phyloP scores from a whole-genome alignment of 139 green algal genomes.

The Edaphochlamys debaryana region DNA sequence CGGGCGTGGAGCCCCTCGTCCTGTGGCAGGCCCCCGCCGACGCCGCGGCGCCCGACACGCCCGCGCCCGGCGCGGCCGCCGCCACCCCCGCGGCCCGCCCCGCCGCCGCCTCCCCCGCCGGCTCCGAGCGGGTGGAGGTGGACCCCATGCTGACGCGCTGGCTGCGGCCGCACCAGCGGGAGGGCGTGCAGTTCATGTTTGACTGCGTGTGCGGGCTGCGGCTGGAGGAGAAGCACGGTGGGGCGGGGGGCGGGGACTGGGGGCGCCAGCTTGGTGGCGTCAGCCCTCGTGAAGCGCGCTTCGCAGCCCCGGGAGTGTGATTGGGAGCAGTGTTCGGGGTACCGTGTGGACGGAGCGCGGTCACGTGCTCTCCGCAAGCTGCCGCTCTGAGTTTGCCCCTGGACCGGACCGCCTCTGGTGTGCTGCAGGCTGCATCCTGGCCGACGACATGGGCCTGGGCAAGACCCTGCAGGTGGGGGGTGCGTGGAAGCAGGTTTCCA shows the following conservation, averaged over 20 bases:
- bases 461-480: slow-evolving; percentile 83
- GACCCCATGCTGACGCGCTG: slow-evolving; percentile 90
- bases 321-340: too few species aligned
- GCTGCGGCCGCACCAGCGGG: slow-evolving; percentile 93
- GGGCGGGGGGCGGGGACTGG: background rate
- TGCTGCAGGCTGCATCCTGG: slow-evolving; percentile 92
- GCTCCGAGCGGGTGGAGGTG: slow-evolving; percentile 53
- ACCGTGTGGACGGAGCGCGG: too few species aligned
- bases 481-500: too few species aligned
- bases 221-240: slow-evolving; percentile 40
- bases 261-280: too few species aligned
- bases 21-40: slow-evolving; percentile 75
- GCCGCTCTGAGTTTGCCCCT: too few species aligned
- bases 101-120: background rate
- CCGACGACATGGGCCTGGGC: slow-evolving; percentile 94
- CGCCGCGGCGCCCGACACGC: too few species aligned
- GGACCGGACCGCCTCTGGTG: too few species aligned
- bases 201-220: slow-evolving; percentile 94
- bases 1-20: slow-evolving; percentile 80
- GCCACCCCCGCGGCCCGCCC: background rate
- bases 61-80: background rate
- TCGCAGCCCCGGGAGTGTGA: too few species aligned
- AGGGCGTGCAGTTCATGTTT: slow-evolving; percentile 99
- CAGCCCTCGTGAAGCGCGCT: too few species aligned
- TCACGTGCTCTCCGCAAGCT: too few species aligned